Percentiles rank a stretch among this genome's conserved stretches.
These are phyloP conservation scores for Evernia prunastri DNA, from an alignment of 495 filamentous ascomycete genomes.

Conservation along the genomic window DNA sequence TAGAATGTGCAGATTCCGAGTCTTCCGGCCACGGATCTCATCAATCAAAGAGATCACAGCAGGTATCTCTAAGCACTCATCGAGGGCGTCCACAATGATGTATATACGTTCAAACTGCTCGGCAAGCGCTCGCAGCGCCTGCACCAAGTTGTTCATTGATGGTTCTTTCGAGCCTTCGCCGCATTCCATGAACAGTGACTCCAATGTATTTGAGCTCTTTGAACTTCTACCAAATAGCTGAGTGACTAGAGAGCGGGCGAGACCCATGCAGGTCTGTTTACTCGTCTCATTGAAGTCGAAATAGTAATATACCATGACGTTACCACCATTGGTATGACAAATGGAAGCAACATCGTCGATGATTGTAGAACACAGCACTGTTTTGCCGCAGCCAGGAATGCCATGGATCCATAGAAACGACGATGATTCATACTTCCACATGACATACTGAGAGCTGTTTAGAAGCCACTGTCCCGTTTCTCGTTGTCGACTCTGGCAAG, in stretches of 20 bases:
- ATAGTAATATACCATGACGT: slow-evolving; percentile 22
- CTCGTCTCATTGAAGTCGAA: slow-evolving; percentile 24
- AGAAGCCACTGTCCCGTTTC: slow-evolving; percentile 10
- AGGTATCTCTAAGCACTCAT: slow-evolving; percentile 28
- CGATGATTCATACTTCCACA: not conserved
- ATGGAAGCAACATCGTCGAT: not conserved
- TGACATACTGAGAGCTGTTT: not conserved
- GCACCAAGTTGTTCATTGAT: not conserved
- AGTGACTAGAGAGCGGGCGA: not conserved
- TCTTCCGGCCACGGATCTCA: slow-evolving; percentile 6
- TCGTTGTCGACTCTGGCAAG: not conserved
- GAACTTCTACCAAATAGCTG: not conserved
- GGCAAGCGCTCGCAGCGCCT: not conserved
- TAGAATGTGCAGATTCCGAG: slow-evolving; percentile 30
- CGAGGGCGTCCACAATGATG: slow-evolving; percentile 31
- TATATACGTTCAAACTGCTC: not conserved
- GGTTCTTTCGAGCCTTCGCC: not conserved
- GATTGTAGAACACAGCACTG: slow-evolving; percentile 11
- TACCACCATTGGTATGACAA: not conserved
- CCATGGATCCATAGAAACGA: slow-evolving; percentile 9
- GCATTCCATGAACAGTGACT: not conserved
- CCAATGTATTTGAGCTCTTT: not conserved
- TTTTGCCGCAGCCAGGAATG: slow-evolving; percentile 15
- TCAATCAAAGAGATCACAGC: slow-evolving; percentile 1
- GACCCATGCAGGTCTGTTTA: slow-evolving; percentile 12